Evolutionary conservation across 2,329 filamentous ascomycete species (phyloP).

Genomic region (Colletotrichum sp.): DNA sequence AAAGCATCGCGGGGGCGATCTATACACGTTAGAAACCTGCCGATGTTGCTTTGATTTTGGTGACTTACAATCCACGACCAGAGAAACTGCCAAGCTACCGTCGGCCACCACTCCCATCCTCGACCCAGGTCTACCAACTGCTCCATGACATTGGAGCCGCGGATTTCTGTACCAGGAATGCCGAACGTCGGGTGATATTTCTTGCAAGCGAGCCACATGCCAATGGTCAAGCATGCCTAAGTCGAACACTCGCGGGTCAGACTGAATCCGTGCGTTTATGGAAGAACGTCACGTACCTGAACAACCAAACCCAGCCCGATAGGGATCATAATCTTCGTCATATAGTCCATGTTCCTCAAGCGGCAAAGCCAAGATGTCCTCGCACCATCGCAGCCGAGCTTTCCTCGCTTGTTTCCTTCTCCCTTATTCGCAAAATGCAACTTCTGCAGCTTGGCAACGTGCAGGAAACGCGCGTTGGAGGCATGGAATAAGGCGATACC

Average conservation of each 20-base stretch:
- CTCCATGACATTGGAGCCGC: constrained; percentile 37
- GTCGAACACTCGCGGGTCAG: neutral
- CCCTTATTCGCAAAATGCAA: constrained; percentile 1
- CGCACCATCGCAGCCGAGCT: constrained; percentile 29
- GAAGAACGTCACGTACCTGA: constrained; percentile 43
- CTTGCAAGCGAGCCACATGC: constrained; percentile 60
- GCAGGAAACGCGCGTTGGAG: constrained; percentile 56
- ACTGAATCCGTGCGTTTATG: neutral
- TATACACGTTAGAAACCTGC: constrained; percentile 3
- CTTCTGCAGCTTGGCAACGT: constrained; percentile 54
- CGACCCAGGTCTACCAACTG: constrained; percentile 44
- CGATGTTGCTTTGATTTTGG: neutral
- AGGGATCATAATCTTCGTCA: constrained; percentile 44
- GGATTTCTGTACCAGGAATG: constrained; percentile 39
- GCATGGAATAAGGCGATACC: constrained; percentile 65
- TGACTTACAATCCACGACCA: constrained; percentile 54
- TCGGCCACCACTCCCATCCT: constrained; percentile 67
- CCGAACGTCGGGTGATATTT: constrained; percentile 63
- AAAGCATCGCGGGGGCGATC: constrained; percentile 57
- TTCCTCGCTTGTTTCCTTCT: neutral
- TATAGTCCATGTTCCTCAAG: constrained; percentile 39
- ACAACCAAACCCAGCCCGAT: constrained; percentile 52
- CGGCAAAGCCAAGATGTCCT: constrained; percentile 35
- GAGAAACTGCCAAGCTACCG: constrained; percentile 57
- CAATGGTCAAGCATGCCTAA: constrained; percentile 55